Base-by-base conservation (phyloP, 352 stramenopile genomes). In the Phytophthora pistaciae region DNA sequence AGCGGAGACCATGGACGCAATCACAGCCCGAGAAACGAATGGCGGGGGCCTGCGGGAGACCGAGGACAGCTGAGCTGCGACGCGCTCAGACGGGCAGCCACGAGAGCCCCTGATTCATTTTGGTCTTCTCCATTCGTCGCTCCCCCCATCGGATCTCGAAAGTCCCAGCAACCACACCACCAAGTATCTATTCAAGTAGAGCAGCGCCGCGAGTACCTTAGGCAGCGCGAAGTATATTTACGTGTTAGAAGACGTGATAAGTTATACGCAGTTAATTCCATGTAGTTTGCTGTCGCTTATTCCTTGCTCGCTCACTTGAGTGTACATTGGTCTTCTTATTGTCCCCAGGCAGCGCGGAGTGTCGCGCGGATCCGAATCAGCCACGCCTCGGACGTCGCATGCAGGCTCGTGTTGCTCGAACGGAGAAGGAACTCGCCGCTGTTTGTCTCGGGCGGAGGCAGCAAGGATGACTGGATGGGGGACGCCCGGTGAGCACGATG, bases 231-330 rank as follows among this genome's bases (percentile, higher is more conserved):
- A 72, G 72, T 76, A 56, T 76, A 76, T 70, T 76, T 79, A 74
- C 72, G 66, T 78, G 60, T 68, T 74, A 74, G 56, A 77, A 68
- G 70, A 71, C 67, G 68, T 72, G 54, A 65, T 79, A 79, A 79
- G 54, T 79, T 79, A 79, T 79, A 77, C 58, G 60, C 50, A 76
- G 64, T 70, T 62, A 74, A 77, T 74, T 49, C 48, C 3, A 74
- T 74, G 49, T 61, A 56, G 62, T 70, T 62, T 72, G 52, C 63
- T 68, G 29, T 65, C 44, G 46, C 36, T 60, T 54, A 46, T 49
- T 49, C 42, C 16, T 29, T 5, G 25, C 1, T 49, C 53, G 20
- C n/a, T 49, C 27, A 16, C 42, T 57, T 27, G 23, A 23, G 8
- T 33, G 29, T 33, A 33, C 29, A 33, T 33, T 33, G 13, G n/a